A percentile compares a stretch with the other conserved stretches of the same genome.
phyloP scores from a whole-genome alignment of 768 basidiomycete genomes.

The Russula griseocarnosa region DNA sequence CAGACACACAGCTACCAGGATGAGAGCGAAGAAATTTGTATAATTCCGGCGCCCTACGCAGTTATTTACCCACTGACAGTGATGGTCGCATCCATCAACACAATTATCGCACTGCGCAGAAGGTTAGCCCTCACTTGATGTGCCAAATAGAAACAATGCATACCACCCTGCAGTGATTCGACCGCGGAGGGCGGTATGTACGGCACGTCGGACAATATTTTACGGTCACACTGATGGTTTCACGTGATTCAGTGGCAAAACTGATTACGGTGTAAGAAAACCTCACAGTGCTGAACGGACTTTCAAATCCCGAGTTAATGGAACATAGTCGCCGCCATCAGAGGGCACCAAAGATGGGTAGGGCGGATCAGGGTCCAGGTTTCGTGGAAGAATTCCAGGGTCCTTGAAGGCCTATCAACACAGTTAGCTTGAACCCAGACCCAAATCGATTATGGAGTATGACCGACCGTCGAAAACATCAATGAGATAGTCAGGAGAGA shows the following conservation, averaged over 20 bases:
- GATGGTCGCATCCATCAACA: constrained; percentile 92
- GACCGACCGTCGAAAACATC: constrained; percentile 72
- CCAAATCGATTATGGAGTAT: constrained; percentile 4
- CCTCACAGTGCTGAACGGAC: constrained; percentile 75
- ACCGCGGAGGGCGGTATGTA: constrained; percentile 88
- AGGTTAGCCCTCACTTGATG: neutral
- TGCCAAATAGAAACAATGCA: constrained; percentile 27
- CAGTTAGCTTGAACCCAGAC: constrained; percentile 28
- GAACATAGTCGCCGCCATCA: constrained; percentile 57
- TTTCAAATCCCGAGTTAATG: constrained; percentile 77
- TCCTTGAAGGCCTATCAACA: constrained; percentile 63
- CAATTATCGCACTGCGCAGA: constrained; percentile 85
- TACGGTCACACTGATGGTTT: constrained; percentile 64
- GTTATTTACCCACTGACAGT: constrained; percentile 90
- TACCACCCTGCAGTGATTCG: constrained; percentile 95
- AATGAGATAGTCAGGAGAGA: constrained; percentile 63
- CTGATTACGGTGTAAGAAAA: neutral
- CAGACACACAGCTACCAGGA: constrained; percentile 66
- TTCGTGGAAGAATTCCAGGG: constrained; percentile 85
- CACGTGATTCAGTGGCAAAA: neutral
- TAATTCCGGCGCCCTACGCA: constrained; percentile 96
- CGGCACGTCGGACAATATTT: constrained; percentile 94
- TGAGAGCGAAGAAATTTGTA: constrained; percentile 82
- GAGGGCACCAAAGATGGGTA: constrained; percentile 59
- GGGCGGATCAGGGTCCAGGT: constrained; percentile 83